These are phyloP conservation scores for Globisporangium lucens DNA, from an alignment of 352 stramenopile genomes.

Conservation along the genomic window DNA sequence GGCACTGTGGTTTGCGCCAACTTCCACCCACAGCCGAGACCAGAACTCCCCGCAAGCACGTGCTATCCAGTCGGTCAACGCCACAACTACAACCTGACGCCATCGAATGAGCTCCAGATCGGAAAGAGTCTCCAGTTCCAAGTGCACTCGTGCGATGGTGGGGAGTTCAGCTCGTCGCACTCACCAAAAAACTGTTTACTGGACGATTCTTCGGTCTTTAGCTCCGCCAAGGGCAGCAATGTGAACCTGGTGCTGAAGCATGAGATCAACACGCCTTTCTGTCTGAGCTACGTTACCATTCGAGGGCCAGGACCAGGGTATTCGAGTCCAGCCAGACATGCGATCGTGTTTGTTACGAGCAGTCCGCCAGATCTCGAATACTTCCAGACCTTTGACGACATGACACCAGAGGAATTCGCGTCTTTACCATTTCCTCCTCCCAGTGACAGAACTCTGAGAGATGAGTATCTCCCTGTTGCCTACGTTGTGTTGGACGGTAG, in stretches of 20 bases:
- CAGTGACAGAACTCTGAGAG: constrained; percentile 41
- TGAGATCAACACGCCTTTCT: constrained; percentile 78
- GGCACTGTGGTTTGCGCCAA: constrained; percentile 57
- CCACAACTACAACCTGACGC: constrained; percentile 39
- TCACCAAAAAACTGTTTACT: constrained; percentile 60
- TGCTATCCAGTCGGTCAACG: constrained; percentile 35
- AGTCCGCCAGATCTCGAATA: constrained; percentile 43
- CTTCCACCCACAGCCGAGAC: constrained; percentile 57
- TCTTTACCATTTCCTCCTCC: constrained; percentile 60
- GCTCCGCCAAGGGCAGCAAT: constrained; percentile 65
- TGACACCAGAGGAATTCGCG: constrained; percentile 78
- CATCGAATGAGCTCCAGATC: constrained; percentile 62
- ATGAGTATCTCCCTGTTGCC: constrained; percentile 65
- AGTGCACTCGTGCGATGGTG: constrained; percentile 67
- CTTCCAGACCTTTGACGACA: constrained; percentile 59
- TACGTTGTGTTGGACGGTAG: constrained; percentile 80
- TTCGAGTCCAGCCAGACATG: constrained; percentile 66
- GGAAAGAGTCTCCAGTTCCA: constrained; percentile 71
- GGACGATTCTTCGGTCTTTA: constrained; percentile 82
- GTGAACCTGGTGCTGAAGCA: constrained; percentile 82
- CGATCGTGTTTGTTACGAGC: constrained; percentile 70
- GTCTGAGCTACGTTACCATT: constrained; percentile 64
- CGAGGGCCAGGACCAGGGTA: constrained; percentile 76
- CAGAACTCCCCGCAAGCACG: constrained; percentile 42
- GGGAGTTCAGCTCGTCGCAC: constrained; percentile 79